Evolutionary conservation across 2,329 filamentous ascomycete genomes (phyloP).

Genomic region (Colletotrichum sp.): DNA sequence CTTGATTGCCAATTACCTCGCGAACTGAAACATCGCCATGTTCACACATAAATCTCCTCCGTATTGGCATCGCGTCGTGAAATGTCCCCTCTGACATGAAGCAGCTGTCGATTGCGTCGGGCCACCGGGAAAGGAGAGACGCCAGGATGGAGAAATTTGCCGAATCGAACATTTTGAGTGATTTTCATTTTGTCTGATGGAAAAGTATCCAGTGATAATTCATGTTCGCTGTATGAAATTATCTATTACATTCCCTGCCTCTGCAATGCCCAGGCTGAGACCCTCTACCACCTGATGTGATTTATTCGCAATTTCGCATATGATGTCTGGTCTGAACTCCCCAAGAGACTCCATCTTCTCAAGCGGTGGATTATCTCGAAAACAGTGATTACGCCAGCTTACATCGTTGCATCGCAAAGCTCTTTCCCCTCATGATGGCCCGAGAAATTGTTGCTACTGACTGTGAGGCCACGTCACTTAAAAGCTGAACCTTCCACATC

Average conservation of each 20-base stretch:
- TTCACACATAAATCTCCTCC: neutral
- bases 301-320: neutral
- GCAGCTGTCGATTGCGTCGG: neutral
- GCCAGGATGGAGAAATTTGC: neutral
- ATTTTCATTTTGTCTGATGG: neutral
- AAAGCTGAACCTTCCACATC: neutral
- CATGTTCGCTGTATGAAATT: neutral
- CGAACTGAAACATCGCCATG: neutral
- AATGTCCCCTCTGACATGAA: neutral
- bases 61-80: too few species aligned
- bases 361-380: neutral
- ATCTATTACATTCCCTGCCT: neutral
- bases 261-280: neutral
- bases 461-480: neutral
- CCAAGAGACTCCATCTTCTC: neutral
- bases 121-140: neutral
- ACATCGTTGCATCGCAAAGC: too few species aligned
- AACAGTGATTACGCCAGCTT: too few species aligned
- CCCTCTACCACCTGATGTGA: neutral
- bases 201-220: neutral
- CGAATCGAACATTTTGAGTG: neutral
- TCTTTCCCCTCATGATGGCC: too few species aligned
- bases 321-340: neutral
- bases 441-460: too few species aligned
- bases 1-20: neutral